phyloP scores from a whole-genome alignment of 2,329 filamentous ascomycete genomes.

The Aspergillus flavus region DNA sequence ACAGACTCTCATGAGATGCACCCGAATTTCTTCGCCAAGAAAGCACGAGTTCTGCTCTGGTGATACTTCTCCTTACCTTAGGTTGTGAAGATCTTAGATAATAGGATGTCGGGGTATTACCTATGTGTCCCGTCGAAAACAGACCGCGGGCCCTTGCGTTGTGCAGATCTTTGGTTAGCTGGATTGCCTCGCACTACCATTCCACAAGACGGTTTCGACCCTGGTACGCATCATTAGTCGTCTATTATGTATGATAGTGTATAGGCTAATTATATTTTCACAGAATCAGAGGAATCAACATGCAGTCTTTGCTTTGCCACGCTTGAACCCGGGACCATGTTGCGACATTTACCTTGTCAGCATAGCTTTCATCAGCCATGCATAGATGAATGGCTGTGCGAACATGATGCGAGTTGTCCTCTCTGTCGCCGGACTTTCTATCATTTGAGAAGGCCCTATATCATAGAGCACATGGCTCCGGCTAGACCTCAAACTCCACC shows the following conservation, averaged over 20 bases:
- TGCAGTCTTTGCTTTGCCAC: background rate
- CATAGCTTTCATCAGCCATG: background rate
- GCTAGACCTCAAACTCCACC: background rate
- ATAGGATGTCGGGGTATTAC: background rate
- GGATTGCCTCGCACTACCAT: background rate
- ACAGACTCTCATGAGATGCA: background rate
- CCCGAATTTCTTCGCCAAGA: background rate
- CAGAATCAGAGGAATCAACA: background rate
- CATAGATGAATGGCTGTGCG: background rate
- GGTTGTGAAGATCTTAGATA: background rate
- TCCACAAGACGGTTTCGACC: background rate
- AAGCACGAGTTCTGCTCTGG: background rate
- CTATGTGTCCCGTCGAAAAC: background rate
- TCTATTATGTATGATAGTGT: too few relatives aligned
- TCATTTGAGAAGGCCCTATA: background rate
- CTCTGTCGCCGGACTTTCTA: background rate
- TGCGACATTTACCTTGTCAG: background rate
- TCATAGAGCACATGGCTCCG: background rate
- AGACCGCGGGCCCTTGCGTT: background rate
- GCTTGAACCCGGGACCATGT: background rate
- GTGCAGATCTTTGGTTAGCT: background rate
- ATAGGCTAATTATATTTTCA: background rate
- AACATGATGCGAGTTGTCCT: background rate
- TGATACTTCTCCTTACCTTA: background rate
- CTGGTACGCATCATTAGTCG: background rate